Evolutionary conservation across 2,329 filamentous ascomycete genomes (phyloP).

Genomic region (Cadophora gregata): DNA sequence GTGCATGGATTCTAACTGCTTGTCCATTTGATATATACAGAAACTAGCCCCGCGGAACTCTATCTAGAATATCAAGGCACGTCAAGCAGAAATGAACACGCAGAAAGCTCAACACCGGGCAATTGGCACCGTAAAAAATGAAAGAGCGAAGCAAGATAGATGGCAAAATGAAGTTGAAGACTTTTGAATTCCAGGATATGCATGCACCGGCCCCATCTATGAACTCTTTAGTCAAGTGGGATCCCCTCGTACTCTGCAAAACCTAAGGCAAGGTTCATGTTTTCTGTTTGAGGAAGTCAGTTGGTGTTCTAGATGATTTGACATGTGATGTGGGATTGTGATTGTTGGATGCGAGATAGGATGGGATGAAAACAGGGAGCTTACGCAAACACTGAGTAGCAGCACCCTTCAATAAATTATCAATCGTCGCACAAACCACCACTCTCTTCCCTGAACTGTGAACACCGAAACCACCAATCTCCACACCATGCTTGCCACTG

Average conservation of each 20-base stretch:
- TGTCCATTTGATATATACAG: not conserved
- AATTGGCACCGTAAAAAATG: not conserved
- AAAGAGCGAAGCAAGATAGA: not conserved
- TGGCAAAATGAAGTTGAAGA: conserved; percentile 7
- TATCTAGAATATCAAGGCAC: not conserved
- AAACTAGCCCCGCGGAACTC: not conserved
- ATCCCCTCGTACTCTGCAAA: conserved; percentile 91
- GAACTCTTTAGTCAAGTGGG: conserved; percentile 52
- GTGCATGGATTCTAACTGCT: not conserved
- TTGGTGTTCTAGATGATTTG: conserved; percentile 5
- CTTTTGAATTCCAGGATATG: conserved; percentile 10
- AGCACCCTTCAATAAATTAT: conserved; percentile 92
- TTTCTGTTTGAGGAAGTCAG: conserved; percentile 60
- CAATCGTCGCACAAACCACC: conserved; percentile 92
- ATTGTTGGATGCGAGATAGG: too few relatives aligned
- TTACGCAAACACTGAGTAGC: conserved; percentile 90
- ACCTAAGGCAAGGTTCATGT: conserved; percentile 91
- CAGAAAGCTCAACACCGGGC: not conserved
- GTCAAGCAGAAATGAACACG: not conserved
- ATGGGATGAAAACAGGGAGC: conserved; percentile 46
- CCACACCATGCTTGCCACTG: conserved; percentile 82
- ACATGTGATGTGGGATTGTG: not conserved
- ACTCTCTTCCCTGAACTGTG: conserved; percentile 88
- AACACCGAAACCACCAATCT: conserved; percentile 96
- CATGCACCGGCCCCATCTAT: conserved; percentile 13